Evolutionary conservation across 176 grass and related monocot genomes (phyloP).

Genomic region (Ananas comosus): DNA sequence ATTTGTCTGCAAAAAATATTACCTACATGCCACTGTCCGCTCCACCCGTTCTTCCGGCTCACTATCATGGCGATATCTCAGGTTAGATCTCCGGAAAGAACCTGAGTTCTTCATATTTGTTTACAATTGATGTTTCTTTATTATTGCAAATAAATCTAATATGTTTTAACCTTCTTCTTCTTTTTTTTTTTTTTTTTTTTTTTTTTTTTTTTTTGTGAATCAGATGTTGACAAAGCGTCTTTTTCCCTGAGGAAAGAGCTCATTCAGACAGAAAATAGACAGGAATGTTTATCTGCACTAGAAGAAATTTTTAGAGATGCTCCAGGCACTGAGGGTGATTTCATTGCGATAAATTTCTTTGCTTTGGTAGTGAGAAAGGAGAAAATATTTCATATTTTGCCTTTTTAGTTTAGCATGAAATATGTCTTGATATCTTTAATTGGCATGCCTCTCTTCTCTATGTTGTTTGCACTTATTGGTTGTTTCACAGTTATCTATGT

Average conservation of each 20-base stretch:
- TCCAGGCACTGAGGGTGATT: slow-evolving; percentile 33
- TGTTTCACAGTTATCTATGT: not conserved
- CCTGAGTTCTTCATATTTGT: not conserved
- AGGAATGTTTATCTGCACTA: slow-evolving; percentile 56
- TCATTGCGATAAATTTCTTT: slow-evolving; percentile 84
- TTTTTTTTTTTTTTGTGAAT: slow-evolving; percentile 27
- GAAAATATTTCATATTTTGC: not conserved
- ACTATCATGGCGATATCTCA: slow-evolving; percentile 39
- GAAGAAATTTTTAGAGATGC: slow-evolving; percentile 67
- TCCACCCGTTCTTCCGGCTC: slow-evolving; percentile 43
- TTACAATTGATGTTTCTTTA: not conserved
- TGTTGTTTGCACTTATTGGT: not conserved
- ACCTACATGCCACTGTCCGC: slow-evolving; percentile 50
- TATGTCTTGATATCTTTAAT: not conserved
- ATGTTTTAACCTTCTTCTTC: not conserved
- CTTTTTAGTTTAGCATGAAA: not conserved
- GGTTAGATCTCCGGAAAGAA: slow-evolving; percentile 27
- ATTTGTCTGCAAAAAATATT: slow-evolving; percentile 54
- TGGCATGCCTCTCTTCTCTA: not conserved
- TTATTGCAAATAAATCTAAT: not conserved
- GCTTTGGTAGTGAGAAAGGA: slow-evolving; percentile 41
- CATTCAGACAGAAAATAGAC: slow-evolving; percentile 55
- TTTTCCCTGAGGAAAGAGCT: slow-evolving; percentile 42
- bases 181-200: no score
- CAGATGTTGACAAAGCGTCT: slow-evolving; percentile 23